phyloP scores from a whole-genome alignment of 495 filamentous ascomycete genomes.

The Hyaloscypha finlandica region DNA sequence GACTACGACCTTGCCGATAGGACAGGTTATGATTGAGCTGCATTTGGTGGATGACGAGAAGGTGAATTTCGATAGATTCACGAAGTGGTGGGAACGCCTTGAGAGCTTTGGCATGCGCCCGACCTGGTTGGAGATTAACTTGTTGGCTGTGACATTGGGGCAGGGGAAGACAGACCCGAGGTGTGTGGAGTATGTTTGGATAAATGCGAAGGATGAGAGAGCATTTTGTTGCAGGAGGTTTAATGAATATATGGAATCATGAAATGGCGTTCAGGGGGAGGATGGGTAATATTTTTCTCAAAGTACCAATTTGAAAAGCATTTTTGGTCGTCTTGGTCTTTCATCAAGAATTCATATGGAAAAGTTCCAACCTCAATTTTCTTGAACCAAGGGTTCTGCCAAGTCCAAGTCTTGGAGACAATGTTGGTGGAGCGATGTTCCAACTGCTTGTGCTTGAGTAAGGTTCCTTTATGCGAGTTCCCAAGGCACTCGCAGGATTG shows the following conservation, averaged over 20 bases:
- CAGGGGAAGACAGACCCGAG: slow-evolving; percentile 25
- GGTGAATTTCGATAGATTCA: slow-evolving; percentile 26
- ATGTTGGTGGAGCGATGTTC: too few relatives aligned
- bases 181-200: slow-evolving; percentile 32
- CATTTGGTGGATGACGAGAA: slow-evolving; percentile 32
- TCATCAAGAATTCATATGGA: too few relatives aligned
- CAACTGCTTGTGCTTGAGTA: too few relatives aligned
- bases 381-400: too few relatives aligned
- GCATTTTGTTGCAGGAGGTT: slow-evolving; percentile 21
- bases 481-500: too few relatives aligned
- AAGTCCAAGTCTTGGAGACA: too few relatives aligned
- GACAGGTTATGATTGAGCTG: slow-evolving; percentile 39
- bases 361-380: too few relatives aligned
- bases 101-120: slow-evolving; percentile 35
- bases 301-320: neutral
- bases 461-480: too few relatives aligned
- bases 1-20: slow-evolving; percentile 28
- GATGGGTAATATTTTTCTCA: neutral
- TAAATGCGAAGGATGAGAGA: slow-evolving; percentile 33
- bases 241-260: neutral
- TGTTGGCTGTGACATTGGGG: slow-evolving; percentile 30
- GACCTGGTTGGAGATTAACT: slow-evolving; percentile 34
- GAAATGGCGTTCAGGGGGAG: neutral
- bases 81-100: slow-evolving; percentile 35
- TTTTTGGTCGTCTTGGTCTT: neutral